These are phyloP conservation scores for Chaetomiaceae sp. DNA, from an alignment of 2,329 filamentous ascomycete species.

Conservation along the genomic window DNA sequence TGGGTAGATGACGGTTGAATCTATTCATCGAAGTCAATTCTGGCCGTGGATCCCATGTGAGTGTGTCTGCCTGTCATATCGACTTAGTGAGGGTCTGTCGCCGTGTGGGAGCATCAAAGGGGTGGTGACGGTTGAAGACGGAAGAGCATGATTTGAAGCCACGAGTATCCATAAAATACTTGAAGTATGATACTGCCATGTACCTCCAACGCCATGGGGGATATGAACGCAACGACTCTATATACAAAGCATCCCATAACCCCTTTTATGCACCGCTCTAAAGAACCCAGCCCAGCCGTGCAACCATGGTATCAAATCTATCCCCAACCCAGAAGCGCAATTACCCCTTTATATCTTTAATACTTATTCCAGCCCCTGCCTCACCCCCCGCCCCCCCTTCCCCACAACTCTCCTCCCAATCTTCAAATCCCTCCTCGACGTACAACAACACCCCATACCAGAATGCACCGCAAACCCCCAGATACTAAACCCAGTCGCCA, in stretches of 20 bases:
- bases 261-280: too few relatives aligned
- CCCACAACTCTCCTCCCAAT: slow-evolving; percentile 32
- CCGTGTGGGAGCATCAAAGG: too few relatives aligned
- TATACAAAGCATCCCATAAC: too few relatives aligned
- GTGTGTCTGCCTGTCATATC: neutral
- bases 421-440: slow-evolving; percentile 49
- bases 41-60: too few relatives aligned
- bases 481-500: slow-evolving; percentile 62
- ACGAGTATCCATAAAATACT: too few relatives aligned
- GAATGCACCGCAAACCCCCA: slow-evolving; percentile 70
- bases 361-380: neutral
- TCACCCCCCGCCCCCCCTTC: slow-evolving; percentile 12
- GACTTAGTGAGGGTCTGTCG: too few relatives aligned
- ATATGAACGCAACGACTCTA: too few relatives aligned
- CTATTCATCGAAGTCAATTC: neutral
- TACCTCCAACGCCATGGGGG: too few relatives aligned
- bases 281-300: too few relatives aligned
- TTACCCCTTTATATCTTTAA: neutral
- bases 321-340: neutral
- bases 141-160: too few relatives aligned
- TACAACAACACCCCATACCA: slow-evolving; percentile 74
- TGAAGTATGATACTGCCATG: too few relatives aligned
- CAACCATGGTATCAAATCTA: neutral
- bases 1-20: neutral
- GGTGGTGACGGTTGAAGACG: too few relatives aligned